Conservation (phyloP, 1,284 basidiomycete genomes). For the Acaromyces ingoldii region DNA sequence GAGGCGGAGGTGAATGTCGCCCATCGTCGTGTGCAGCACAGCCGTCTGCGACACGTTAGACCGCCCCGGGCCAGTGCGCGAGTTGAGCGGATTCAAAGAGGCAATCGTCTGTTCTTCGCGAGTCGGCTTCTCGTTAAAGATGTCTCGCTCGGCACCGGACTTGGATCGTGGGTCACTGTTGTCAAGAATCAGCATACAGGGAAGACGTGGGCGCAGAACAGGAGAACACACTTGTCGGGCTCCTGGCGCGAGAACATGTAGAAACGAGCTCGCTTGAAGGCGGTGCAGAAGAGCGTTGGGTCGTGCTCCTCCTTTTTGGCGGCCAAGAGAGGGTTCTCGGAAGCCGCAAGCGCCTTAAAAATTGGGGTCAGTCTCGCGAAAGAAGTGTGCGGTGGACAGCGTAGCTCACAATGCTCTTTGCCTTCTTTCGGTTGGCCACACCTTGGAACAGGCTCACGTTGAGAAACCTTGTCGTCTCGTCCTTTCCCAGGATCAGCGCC, state of each 20-base stretch:
- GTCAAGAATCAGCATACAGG: slow-evolving; percentile 3
- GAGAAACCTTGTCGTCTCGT: slow-evolving; percentile 86
- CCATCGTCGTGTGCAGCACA: slow-evolving; percentile 89
- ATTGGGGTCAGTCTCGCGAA: not conserved
- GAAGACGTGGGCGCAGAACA: not conserved
- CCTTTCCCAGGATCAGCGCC: slow-evolving; percentile 82
- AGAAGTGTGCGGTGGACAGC: not conserved
- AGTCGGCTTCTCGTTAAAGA: slow-evolving; percentile 97
- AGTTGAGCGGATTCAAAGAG: not conserved
- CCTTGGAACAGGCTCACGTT: slow-evolving; percentile 89
- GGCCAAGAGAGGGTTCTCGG: slow-evolving; percentile 85
- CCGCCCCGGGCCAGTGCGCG: not conserved
- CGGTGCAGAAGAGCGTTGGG: slow-evolving; percentile 87
- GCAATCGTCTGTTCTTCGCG: slow-evolving; percentile 92
- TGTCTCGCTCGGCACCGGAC: slow-evolving; percentile 85
- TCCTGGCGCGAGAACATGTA: slow-evolving; percentile 91
- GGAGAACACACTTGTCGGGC: slow-evolving; percentile 66
- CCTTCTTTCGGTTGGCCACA: slow-evolving; percentile 75
- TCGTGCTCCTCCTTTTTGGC: slow-evolving; percentile 63
- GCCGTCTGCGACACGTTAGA: slow-evolving; percentile 53
- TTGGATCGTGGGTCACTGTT: slow-evolving; percentile 44
- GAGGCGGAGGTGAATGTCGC: slow-evolving; percentile 79
- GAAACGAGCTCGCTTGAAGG: slow-evolving; percentile 88
- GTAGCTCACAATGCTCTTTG: slow-evolving; percentile 69
- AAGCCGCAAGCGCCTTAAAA: slow-evolving; percentile 80